A percentile compares a stretch with the other conserved stretches of the same genome.
phyloP scores from a whole-genome alignment of 2,329 filamentous ascomycete species.

The Phialophora expanda region DNA sequence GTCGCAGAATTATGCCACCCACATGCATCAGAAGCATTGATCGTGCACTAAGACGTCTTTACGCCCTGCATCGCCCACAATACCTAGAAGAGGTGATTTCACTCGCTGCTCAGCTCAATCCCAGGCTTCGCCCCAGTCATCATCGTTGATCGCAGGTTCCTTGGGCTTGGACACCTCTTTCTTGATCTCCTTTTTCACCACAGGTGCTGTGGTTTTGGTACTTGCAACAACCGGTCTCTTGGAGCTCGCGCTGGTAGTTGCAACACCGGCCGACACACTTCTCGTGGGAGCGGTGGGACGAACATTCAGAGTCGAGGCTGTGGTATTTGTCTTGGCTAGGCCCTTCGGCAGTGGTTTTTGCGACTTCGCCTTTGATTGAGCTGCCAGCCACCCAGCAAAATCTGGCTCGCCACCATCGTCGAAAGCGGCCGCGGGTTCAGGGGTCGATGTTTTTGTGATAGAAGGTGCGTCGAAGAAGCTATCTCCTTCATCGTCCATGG shows the following conservation, averaged over 20 bases:
- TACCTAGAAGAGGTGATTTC: background rate
- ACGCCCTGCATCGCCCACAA: background rate
- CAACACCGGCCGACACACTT: slow-evolving; percentile 46
- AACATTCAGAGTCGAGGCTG: slow-evolving; percentile 42
- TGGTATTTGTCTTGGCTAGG: slow-evolving; percentile 63
- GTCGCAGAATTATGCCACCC: background rate
- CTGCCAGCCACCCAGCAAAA: slow-evolving; percentile 92
- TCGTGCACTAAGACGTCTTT: background rate
- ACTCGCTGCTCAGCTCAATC: slow-evolving; percentile 43
- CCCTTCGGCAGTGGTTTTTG: slow-evolving; percentile 83
- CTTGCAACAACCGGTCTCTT: slow-evolving; percentile 45
- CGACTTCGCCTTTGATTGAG: slow-evolving; percentile 76
- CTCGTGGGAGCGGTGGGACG: slow-evolving; percentile 47
- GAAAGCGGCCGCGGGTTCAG: slow-evolving; percentile 55
- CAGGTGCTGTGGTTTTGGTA: slow-evolving; percentile 55
- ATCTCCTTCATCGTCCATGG: slow-evolving; percentile 61
- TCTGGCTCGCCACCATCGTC: slow-evolving; percentile 90
- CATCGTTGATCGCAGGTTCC: slow-evolving; percentile 42
- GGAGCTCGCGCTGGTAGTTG: slow-evolving; percentile 34
- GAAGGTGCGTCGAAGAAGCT: slow-evolving; percentile 52
- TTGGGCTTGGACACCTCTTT: slow-evolving; percentile 40
- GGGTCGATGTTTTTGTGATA: slow-evolving; percentile 41
- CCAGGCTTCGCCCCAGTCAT: slow-evolving; percentile 58
- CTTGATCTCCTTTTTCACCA: slow-evolving; percentile 69
- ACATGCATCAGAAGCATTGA: background rate